Base-by-base conservation (phyloP, 352 stramenopile genomes). In the Phytopythium chamaehyphon region DNA sequence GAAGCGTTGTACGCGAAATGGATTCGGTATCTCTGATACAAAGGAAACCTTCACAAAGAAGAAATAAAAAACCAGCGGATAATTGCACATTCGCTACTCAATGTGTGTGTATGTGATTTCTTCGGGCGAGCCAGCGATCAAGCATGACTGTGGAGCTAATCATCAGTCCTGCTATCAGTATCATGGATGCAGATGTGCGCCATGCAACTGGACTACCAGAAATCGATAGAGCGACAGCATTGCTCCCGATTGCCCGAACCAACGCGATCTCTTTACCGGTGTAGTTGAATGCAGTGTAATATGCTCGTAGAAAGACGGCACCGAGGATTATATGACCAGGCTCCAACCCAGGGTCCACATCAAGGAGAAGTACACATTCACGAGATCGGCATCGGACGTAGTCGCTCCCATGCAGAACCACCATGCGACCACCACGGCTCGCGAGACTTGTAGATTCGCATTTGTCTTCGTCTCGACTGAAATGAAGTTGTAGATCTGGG, bases 1-100 rank as follows among this genome's bases (percentile, higher is more conserved):
- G 57, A 63, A 38, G 26, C 38, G 57, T 43, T 51, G 31, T 51
- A 51, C 31, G 15, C 9, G 45, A n/a, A 19, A 31, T 51, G 45
- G 45, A 40, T 51, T 33, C 14, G 26, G 3, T 14, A 6, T 1
- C 45, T 51, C 18, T 51, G 40, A 3, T 14, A 21, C 2, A 3
- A 49, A 24, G 28, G 28, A 10, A 9, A 33, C 28, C 28, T 33
- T 33, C 28, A 33, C 5, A 5, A 33, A 33, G 5, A 33, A 10
- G 28, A 33, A n/a, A n/a, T n/a, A n/a, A n/a, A n/a, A n/a, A n/a
- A n/a, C n/a, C n/a, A n/a, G n/a, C n/a, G n/a, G n/a, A n/a, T n/a
- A n/a, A n/a, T n/a, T n/a, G n/a, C n/a, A n/a, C n/a, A n/a, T n/a
- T n/a, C n/a, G n/a, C n/a, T n/a, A n/a, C n/a, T n/a, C n/a, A n/a